Evolutionary conservation across 148 eudicot genomes (phyloP), one percentile per base, ranked within the genome.

Genomic region (Persicaria tinctoria): DNA sequence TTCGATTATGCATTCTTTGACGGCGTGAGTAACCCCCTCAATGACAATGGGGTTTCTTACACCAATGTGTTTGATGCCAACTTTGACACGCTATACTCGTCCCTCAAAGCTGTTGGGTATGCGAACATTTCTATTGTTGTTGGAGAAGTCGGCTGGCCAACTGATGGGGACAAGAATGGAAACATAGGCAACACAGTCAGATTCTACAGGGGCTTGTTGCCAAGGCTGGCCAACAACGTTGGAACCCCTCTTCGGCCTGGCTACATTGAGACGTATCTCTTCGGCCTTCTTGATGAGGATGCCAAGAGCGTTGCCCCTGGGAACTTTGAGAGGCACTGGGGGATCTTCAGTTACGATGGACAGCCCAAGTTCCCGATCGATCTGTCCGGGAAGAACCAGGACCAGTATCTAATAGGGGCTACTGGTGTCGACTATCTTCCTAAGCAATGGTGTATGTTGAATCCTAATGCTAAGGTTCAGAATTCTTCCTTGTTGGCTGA

Each of bases 131-230:
- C 89, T 0, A 85, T 94, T 14, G 73, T 94, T 11, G 88, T 94
- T 0, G 98, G 98, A 3, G 98, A 94, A 76, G 89, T 94, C 3
- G 98, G 98, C 4, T 94, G 98, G 98, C 98, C 98, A 1, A 94
- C 98, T 2, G 85, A 91, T 11, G 98, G 98, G 8, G 96, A 94
- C 74, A 83, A 78, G 46, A 84, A 90, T 16, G 98, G 90, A 3
- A 94, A 88, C 48, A 49, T 81, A 18, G 78, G 83, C 44, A 80
- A 60, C 23, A 93, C 98, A 12, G 10, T 77, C 9, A 86, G 92
- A 71, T 94, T 94, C 75, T 91, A 94, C 76, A 84, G 78, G 13
- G 96, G 97, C 48, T 89, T 94, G 27, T 73, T 91, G 10, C 87
- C 93, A 4, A 84, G 85, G 14, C 87, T 94, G 16, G 90, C 85